Evolutionary conservation across 2,329 filamentous ascomycete species (phyloP).

Genomic region (Magnaporthiopsis incrustans): DNA sequence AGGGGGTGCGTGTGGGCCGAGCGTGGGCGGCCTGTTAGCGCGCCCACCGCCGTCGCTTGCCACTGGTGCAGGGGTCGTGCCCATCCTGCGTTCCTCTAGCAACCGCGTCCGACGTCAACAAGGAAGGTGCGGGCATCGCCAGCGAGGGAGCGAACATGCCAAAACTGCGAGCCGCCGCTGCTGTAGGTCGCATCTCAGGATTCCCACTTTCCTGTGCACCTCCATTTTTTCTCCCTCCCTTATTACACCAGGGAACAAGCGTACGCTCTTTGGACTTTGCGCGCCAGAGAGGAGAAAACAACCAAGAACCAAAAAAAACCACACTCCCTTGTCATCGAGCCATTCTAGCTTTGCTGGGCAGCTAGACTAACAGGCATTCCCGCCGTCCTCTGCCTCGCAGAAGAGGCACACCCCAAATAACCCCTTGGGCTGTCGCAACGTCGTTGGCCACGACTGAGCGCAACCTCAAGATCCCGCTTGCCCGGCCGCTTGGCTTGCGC

Average conservation of each 20-base stretch:
- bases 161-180: slow-evolving; percentile 1
- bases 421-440: slow-evolving; percentile 21
- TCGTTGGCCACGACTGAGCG: slow-evolving; percentile 39
- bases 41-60: not conserved
- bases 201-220: slow-evolving; percentile 4
- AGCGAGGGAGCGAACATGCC: not conserved
- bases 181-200: slow-evolving; percentile 1
- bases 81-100: not conserved
- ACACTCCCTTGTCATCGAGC: not conserved
- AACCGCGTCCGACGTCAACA: slow-evolving; percentile 1
- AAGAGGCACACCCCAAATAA: slow-evolving; percentile 2
- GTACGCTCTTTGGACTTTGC: not conserved
- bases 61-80: not conserved
- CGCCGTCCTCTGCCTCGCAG: not conserved
- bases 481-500: slow-evolving; percentile 78
- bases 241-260: not conserved
- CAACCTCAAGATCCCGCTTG: slow-evolving; percentile 32
- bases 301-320: slow-evolving; percentile 4
- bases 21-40: not conserved
- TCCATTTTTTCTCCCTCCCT: not conserved
- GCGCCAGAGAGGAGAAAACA: slow-evolving; percentile 1
- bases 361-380: not conserved
- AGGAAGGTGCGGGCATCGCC: not conserved
- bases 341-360: not conserved
- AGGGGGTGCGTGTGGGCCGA: not conserved